These are phyloP conservation scores for Penicillium sp. DNA, from an alignment of 2,329 filamentous ascomycete genomes.

Conservation along the genomic window DNA sequence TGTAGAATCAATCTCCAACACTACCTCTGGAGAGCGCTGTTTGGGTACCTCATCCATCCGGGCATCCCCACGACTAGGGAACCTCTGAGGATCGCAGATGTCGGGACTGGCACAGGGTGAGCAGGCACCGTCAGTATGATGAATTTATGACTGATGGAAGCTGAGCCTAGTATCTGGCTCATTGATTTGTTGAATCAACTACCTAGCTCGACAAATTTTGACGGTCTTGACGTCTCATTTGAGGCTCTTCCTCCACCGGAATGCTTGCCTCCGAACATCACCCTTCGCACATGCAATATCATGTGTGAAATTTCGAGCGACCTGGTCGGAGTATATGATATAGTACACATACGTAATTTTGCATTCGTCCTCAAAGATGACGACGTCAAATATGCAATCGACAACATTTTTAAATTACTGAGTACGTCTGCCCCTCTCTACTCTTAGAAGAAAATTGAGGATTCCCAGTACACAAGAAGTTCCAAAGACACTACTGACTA, in stretches of 20 bases:
- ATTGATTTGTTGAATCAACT: slow-evolving; percentile 7
- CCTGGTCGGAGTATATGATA: slow-evolving; percentile 19
- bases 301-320: slow-evolving; percentile 12
- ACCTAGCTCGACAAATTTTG: slow-evolving; percentile 9
- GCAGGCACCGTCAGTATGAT: not conserved
- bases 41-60: slow-evolving; percentile 10
- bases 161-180: slow-evolving; percentile 13
- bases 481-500: not conserved
- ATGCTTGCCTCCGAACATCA: slow-evolving; percentile 16
- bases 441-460: not conserved
- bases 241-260: slow-evolving; percentile 8
- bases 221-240: slow-evolving; percentile 19
- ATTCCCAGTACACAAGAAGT: no score
- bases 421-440: not conserved
- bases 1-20: not conserved
- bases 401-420: not conserved
- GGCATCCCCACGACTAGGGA: not conserved
- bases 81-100: slow-evolving; percentile 16
- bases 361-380: not conserved
- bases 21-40: not conserved
- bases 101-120: slow-evolving; percentile 18
- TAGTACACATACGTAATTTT: slow-evolving; percentile 18
- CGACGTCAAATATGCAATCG: not conserved
- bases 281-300: slow-evolving; percentile 15
- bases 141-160: not conserved